A percentile compares a stretch with the other conserved stretches of the same genome.
Conservation (phyloP, 768 basidiomycete genomes). For the Lentinula raphanica region DNA sequence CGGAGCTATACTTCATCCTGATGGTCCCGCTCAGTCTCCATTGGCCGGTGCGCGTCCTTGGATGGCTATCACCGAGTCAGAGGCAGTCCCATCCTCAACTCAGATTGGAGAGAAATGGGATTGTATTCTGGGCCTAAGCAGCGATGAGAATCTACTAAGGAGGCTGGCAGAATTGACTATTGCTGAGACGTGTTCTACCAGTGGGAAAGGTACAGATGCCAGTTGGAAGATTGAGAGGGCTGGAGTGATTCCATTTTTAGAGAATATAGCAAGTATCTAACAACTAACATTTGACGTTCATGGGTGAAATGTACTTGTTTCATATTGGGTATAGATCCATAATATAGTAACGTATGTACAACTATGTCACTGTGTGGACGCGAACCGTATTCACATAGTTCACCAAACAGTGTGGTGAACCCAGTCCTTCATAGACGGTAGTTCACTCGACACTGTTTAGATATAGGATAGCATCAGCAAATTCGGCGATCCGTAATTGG, state of each 20-base stretch:
- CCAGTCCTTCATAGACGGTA: too few species aligned
- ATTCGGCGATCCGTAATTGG: too few species aligned
- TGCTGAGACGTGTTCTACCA: slow-evolving; percentile 67
- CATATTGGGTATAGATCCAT: too few species aligned
- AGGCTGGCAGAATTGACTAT: slow-evolving; percentile 70
- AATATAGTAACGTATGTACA: too few species aligned
- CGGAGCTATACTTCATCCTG: slow-evolving; percentile 70
- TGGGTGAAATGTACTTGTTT: too few species aligned
- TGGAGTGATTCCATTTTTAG: slow-evolving; percentile 21
- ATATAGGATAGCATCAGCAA: too few species aligned
- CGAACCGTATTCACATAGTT: too few species aligned
- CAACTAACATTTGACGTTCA: too few species aligned
- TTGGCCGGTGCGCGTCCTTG: slow-evolving; percentile 33
- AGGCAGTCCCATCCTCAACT: neutral
- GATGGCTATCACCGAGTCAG: slow-evolving; percentile 16
- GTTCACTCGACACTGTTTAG: too few species aligned
- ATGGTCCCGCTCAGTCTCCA: slow-evolving; percentile 39
- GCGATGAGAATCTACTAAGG: slow-evolving; percentile 74
- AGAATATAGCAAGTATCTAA: neutral
- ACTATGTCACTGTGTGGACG: too few species aligned
- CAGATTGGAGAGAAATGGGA: slow-evolving; percentile 35
- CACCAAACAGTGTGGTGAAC: too few species aligned
- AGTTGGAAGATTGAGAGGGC: slow-evolving; percentile 53
- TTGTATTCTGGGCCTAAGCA: slow-evolving; percentile 61
- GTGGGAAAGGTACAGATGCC: slow-evolving; percentile 73